Percentiles rank a stretch among this genome's conserved stretches.
phyloP scores from a whole-genome alignment of 768 basidiomycete genomes.

The Kwoniella dejecticola region DNA sequence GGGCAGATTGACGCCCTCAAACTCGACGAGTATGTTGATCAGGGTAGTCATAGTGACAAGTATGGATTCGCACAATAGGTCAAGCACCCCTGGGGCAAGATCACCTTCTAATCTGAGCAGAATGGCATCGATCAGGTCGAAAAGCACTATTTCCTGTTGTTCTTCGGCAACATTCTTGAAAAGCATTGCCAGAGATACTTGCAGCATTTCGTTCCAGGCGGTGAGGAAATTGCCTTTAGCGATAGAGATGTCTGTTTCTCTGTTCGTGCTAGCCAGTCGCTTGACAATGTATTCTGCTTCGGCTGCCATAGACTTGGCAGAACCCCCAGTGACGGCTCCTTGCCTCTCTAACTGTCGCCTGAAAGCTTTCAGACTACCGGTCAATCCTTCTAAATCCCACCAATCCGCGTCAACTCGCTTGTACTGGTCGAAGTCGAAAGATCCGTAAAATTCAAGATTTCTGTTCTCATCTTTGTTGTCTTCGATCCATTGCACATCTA shows the following conservation, averaged over 20 bases:
- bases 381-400: conserved; percentile 61
- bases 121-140: conserved; percentile 83
- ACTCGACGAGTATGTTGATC: conserved; percentile 56
- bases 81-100: conserved; percentile 70
- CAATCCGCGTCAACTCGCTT: conserved; percentile 41
- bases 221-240: conserved; percentile 72
- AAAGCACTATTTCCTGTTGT: conserved; percentile 81
- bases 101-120: conserved; percentile 69
- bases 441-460: conserved; percentile 35
- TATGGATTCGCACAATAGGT: conserved; percentile 80
- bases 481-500: conserved; percentile 88
- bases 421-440: conserved; percentile 44
- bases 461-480: neutral
- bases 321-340: conserved; percentile 63
- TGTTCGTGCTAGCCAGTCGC: conserved; percentile 84
- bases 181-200: conserved; percentile 81
- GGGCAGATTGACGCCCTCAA: conserved; percentile 62
- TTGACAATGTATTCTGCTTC: conserved; percentile 78
- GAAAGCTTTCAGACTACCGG: conserved; percentile 68
- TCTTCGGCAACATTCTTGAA: conserved; percentile 80
- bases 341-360: conserved; percentile 68
- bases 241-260: conserved; percentile 74
- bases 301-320: conserved; percentile 66
- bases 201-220: conserved; percentile 81
- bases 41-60: conserved; percentile 82